A percentile compares a stretch with the other conserved stretches of the same genome.
Evolutionary conservation across 2,329 filamentous ascomycete species (phyloP).

Genomic region (Colletotrichum simmondsii): DNA sequence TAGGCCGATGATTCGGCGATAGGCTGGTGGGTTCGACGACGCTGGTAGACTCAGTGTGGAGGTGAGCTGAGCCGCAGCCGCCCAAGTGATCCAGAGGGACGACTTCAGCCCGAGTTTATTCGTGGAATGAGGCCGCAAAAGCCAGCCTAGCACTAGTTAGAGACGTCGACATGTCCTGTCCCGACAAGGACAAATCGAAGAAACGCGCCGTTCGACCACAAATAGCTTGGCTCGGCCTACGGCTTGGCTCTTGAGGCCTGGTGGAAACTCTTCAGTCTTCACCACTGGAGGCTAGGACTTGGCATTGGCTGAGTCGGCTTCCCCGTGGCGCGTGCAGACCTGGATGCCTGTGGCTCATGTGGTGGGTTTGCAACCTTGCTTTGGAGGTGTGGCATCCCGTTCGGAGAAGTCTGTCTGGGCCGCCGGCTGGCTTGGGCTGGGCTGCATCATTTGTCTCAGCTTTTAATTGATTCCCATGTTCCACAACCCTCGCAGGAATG

Average conservation of each 20-base stretch:
- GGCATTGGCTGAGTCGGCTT: constrained; percentile 30
- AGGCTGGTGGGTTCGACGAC: background rate
- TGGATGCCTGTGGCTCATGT: constrained; percentile 27
- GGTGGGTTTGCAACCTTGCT: background rate
- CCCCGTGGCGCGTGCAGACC: constrained; percentile 31
- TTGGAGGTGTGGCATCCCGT: constrained; percentile 16
- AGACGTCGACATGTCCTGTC: background rate
- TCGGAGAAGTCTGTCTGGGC: constrained; percentile 15
- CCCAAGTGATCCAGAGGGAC: constrained; percentile 1
- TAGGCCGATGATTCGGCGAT: background rate
- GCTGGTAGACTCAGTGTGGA: background rate
- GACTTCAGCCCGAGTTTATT: background rate
- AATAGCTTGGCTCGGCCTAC: constrained; percentile 22
- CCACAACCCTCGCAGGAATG: constrained; percentile 30
- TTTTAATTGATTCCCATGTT: constrained; percentile 30
- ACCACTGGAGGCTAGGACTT: constrained; percentile 11
- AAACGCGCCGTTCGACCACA: constrained; percentile 4
- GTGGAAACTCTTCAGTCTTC: constrained; percentile 17
- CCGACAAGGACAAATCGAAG: background rate
- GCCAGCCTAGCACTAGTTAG: background rate
- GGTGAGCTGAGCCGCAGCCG: constrained; percentile 2
- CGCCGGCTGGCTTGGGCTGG: constrained; percentile 28
- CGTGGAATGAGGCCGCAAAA: too few species aligned
- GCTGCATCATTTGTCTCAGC: constrained; percentile 33
- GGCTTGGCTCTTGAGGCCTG: constrained; percentile 15